Evolutionary conservation across 164 flowering plant genomes (phyloP), one percentile per base, ranked within the genome.

Genomic region (Magnolia kwangsiensis): DNA sequence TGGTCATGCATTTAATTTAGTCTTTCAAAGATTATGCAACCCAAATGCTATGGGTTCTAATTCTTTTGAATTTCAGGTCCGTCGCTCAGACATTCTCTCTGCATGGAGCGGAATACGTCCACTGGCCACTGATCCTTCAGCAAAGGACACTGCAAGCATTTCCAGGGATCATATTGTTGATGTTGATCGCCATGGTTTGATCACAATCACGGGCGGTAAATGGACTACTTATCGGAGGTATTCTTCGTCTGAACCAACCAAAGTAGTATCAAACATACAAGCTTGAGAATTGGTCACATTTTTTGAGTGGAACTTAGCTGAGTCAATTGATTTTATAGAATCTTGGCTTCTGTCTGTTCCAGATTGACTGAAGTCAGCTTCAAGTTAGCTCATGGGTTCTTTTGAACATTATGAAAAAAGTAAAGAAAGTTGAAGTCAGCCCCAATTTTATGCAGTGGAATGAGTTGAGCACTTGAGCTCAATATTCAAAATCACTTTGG

Each of bases 91-190:
- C 68, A 69, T 80, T 69, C 79, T 80, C 76, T 80, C 82, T 49
- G 51, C 82, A 23, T 80, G 82, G 82, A 80, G 82, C 69, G 82
- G 82, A 49, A 80, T 80, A 72, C 82, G 82, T 72, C 82, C 82
- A 3, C 74, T 80, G 70, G 82, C 82, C 9, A 76, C 69, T 31
- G 79, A 80, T 72, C 82, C 82, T 76, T 80, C 82, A 1, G 79
- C 79, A 27, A 80, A 80, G 65, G 72, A 76, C 64, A 80, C 79
- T 14, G 72, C 78, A 37, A 80, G 82, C 82, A 80, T 80, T 76
- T 76, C 79, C 66, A 80, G 82, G 73, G 82, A 80, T 76, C 82
- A 80, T 66, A 49, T 80, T 49, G 76, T 80, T 68, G 51, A 51
- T 29, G 77, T 76, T 14, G 82, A 80, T 67, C 71, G 76, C 76